Conservation (phyloP, 2,329 filamentous ascomycete species). For the Cordyceps tenuipes region DNA sequence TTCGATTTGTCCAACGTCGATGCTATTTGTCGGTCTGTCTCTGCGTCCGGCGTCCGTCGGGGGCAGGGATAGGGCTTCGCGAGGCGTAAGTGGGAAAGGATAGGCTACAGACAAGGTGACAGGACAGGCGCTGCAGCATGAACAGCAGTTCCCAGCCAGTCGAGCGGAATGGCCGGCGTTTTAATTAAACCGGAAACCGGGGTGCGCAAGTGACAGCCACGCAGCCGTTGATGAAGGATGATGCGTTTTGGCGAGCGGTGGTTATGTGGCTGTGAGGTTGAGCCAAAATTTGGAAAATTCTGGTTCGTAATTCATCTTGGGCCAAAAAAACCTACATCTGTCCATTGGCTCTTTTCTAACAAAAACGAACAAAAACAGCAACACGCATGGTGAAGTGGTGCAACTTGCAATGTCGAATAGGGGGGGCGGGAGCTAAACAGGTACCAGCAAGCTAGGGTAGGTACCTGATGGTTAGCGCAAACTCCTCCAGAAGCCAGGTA, state of each 20-base stretch:
- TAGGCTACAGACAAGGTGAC: background rate
- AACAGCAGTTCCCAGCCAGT: background rate
- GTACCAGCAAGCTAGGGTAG: background rate
- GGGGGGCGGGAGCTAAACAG: background rate
- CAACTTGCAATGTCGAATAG: background rate
- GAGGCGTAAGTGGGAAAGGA: background rate
- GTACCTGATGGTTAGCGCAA: too few species aligned
- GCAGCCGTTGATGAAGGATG: background rate
- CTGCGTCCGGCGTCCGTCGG: background rate
- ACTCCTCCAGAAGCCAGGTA: too few species aligned
- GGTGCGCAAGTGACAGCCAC: background rate
- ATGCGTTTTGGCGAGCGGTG: background rate
- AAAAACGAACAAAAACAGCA: background rate
- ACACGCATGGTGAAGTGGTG: background rate
- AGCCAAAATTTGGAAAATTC: background rate
- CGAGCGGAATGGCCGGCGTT: background rate
- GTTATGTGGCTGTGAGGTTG: background rate
- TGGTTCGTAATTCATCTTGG: background rate
- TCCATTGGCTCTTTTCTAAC: background rate
- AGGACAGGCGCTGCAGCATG: background rate
- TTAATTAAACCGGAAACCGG: constrained; percentile 3
- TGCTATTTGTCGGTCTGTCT: background rate
- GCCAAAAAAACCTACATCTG: background rate
- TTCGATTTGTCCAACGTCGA: background rate
- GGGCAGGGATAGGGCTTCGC: background rate